Evolutionary conservation across 768 basidiomycete genomes (phyloP).

Genomic region (Exsudoporus frostii): DNA sequence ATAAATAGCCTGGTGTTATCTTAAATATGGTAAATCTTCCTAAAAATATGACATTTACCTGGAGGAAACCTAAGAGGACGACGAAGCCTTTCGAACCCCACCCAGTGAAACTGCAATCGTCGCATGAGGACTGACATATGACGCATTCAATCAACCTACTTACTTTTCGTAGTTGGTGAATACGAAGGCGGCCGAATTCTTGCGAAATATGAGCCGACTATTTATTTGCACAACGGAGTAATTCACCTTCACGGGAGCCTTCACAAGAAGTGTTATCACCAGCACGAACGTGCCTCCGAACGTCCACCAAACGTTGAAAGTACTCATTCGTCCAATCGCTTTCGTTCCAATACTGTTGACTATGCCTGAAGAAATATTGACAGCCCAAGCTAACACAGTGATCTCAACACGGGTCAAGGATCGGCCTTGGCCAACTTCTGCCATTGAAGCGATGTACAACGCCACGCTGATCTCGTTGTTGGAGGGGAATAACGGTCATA

Average conservation of each 20-base stretch:
- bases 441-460: constrained; percentile 52
- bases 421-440: constrained; percentile 45
- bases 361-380: constrained; percentile 52
- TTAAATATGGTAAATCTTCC: neutral
- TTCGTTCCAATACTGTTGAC: constrained; percentile 57
- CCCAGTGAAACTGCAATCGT: constrained; percentile 46
- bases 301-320: constrained; percentile 61
- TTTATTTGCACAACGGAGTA: neutral
- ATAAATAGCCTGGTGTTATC: constrained; percentile 44
- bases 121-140: neutral
- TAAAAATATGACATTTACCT: constrained; percentile 7
- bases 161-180: constrained; percentile 58
- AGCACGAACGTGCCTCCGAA: constrained; percentile 55
- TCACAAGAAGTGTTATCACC: constrained; percentile 54
- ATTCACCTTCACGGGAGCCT: constrained; percentile 49
- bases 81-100: constrained; percentile 54
- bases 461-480: constrained; percentile 37
- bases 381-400: constrained; percentile 53
- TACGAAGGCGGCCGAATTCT: constrained; percentile 53
- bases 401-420: constrained; percentile 48
- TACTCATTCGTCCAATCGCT: constrained; percentile 53
- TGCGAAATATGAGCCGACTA: neutral
- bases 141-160: constrained; percentile 5
- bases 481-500: neutral
- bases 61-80: constrained; percentile 51